phyloP scores from a whole-genome alignment of 2,329 filamentous ascomycete genomes.

The Aspergillus fumigatiaffinis region DNA sequence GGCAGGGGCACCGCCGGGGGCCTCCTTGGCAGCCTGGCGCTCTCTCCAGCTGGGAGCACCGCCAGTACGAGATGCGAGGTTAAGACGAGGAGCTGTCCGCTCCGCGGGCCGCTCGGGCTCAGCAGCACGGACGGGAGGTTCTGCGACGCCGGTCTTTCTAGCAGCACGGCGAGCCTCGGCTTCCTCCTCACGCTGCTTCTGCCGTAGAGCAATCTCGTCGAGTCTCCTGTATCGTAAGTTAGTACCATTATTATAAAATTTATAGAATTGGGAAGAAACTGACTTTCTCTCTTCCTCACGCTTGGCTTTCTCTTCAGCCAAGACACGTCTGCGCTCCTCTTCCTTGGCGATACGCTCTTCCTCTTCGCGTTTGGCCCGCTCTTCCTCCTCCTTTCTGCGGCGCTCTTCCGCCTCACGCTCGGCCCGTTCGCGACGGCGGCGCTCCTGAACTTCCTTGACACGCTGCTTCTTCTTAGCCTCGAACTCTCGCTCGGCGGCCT shows the following conservation, averaged over 20 bases:
- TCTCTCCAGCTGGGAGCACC: constrained; percentile 56
- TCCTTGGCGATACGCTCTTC: constrained; percentile 77
- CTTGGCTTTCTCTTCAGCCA: constrained; percentile 66
- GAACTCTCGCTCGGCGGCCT: constrained; percentile 85
- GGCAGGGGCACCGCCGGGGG: constrained; percentile 16
- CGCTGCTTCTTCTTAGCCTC: constrained; percentile 86
- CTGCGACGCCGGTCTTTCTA: constrained; percentile 53
- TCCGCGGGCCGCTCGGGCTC: constrained; percentile 49
- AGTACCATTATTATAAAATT: constrained; percentile 20
- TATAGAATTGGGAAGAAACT: constrained; percentile 25
- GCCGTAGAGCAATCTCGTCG: constrained; percentile 60
- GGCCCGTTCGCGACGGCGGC: constrained; percentile 73
- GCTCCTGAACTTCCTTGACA: constrained; percentile 83
- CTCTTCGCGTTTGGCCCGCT: constrained; percentile 74
- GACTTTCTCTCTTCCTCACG: constrained; percentile 58
- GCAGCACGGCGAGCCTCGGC: constrained; percentile 71
- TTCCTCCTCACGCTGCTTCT: constrained; percentile 82
- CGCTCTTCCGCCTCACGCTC: constrained; percentile 83
- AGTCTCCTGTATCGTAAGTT: constrained; percentile 49
- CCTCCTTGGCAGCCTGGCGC: constrained; percentile 51
- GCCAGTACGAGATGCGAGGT: constrained; percentile 49
- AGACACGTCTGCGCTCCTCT: constrained; percentile 70
- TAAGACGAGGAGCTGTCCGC: constrained; percentile 52
- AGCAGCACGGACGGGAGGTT: constrained; percentile 36
- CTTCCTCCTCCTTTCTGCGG: constrained; percentile 75